These are phyloP conservation scores for Neonectria ditissima DNA, from an alignment of 2,329 filamentous ascomycete species.

Conservation along the genomic window DNA sequence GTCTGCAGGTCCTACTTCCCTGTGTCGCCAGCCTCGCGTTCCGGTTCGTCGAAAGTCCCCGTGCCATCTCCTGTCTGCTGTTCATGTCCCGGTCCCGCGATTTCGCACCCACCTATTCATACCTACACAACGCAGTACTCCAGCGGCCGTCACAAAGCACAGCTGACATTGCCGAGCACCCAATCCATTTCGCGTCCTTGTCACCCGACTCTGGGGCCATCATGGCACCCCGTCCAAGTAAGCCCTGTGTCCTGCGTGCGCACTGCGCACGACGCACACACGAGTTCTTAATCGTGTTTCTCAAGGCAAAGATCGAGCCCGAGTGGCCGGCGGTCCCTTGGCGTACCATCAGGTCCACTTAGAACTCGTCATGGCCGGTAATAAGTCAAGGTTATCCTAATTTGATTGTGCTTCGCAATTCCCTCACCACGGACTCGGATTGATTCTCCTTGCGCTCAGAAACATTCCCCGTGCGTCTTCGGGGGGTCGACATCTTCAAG, in stretches of 20 bases:
- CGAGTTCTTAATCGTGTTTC: conserved; percentile 9
- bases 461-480: conserved; percentile 16
- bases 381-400: not conserved
- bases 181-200: conserved; percentile 8
- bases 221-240: not conserved
- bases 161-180: conserved; percentile 14
- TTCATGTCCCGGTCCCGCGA: conserved; percentile 1
- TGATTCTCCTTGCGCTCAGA: conserved; percentile 9
- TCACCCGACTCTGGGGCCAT: conserved; percentile 3
- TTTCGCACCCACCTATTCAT: not conserved
- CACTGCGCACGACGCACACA: not conserved
- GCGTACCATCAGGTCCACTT: not conserved
- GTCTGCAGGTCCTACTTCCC: conserved; percentile 21
- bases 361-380: not conserved
- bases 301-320: not conserved
- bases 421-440: conserved; percentile 18
- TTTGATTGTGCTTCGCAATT: not conserved
- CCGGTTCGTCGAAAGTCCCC: conserved; percentile 24
- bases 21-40: conserved; percentile 17
- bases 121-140: not conserved
- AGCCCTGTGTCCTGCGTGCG: not conserved
- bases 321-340: conserved; percentile 3
- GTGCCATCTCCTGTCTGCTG: conserved; percentile 5
- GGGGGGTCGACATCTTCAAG: conserved; percentile 6
- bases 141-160: not conserved